Conservation (phyloP, 73 alveolate genomes). For the Loxodes magnus region DNA sequence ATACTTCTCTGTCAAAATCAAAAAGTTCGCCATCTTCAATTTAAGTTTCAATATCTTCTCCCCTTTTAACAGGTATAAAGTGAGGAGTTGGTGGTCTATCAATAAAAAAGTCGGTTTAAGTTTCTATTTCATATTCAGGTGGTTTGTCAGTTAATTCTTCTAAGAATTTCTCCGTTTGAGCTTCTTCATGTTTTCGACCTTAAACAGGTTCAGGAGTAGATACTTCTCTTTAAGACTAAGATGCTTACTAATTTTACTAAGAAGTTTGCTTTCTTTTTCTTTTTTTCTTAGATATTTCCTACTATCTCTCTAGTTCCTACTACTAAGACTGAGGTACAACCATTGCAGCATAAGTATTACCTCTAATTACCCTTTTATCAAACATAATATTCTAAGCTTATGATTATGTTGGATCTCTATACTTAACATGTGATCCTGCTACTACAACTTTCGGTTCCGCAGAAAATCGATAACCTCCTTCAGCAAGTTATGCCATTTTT, state of each 20-base stretch:
- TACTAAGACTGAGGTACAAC: slow-evolving; percentile 61
- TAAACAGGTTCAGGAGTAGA: slow-evolving; percentile 8
- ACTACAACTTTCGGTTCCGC: slow-evolving; percentile 7
- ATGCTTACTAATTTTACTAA: neutral
- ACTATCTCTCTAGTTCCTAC: slow-evolving; percentile 45
- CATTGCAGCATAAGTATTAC: slow-evolving; percentile 88
- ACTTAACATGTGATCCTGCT: neutral
- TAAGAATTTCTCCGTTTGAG: slow-evolving; percentile 39
- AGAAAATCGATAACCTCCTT: slow-evolving; percentile 7
- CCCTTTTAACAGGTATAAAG: slow-evolving; percentile 62
- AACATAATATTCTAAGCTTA: slow-evolving; percentile 54
- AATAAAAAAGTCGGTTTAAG: slow-evolving; percentile 72
- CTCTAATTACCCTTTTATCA: slow-evolving; percentile 87
- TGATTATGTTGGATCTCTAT: neutral
- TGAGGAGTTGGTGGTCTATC: slow-evolving; percentile 78
- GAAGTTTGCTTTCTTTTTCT: slow-evolving; percentile 13
- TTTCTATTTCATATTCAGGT: slow-evolving; percentile 59
- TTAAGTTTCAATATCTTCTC: slow-evolving; percentile 64
- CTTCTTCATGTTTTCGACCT: slow-evolving; percentile 14
- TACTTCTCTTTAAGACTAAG: slow-evolving; percentile 7
- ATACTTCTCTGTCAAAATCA: slow-evolving; percentile 87
- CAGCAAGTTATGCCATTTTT: slow-evolving; percentile 10
- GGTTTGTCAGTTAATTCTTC: slow-evolving; percentile 54
- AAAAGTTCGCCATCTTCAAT: slow-evolving; percentile 89
- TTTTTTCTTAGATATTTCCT: slow-evolving; percentile 17